Evolutionary conservation across 352 stramenopile genomes (phyloP).

Genomic region (Globisporangium cystogenes): DNA sequence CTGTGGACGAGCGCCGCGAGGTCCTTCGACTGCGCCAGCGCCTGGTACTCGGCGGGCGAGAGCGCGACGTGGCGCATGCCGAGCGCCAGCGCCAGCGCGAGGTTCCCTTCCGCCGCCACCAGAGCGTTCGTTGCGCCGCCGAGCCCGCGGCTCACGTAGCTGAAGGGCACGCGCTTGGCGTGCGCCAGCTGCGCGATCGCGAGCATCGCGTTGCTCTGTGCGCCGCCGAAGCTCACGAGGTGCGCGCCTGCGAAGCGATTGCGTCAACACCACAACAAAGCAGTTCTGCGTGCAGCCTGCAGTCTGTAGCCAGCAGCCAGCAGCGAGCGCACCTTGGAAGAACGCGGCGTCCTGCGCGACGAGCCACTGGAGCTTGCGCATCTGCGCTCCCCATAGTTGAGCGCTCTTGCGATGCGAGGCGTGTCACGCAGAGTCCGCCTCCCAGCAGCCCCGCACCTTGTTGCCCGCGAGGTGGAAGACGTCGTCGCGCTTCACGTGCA

Average conservation of each 20-base stretch:
- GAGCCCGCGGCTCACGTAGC: constrained; percentile 71
- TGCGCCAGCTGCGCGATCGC: constrained; percentile 77
- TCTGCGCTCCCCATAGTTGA: constrained; percentile 20
- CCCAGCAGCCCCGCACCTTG: constrained; percentile 37
- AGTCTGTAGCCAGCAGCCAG: background rate
- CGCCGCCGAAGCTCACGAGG: constrained; percentile 70
- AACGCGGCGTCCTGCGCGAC: constrained; percentile 57
- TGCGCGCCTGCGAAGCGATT: constrained; percentile 23
- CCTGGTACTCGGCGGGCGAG: constrained; percentile 28
- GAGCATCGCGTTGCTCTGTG: constrained; percentile 86
- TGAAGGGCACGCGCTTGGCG: constrained; percentile 66
- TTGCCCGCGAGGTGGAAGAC: constrained; percentile 78
- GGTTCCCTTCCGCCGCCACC: constrained; percentile 22
- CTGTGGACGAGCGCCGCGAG: constrained; percentile 14
- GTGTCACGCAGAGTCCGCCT: too few species aligned
- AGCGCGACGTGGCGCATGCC: constrained; percentile 72
- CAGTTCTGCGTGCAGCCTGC: too few species aligned
- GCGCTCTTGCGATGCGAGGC: too few species aligned
- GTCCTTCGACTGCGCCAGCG: constrained; percentile 38
- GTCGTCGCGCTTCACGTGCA: constrained; percentile 86
- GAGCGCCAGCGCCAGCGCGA: constrained; percentile 30
- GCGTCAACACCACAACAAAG: background rate
- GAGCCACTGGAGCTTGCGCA: constrained; percentile 83
- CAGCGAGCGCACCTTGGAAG: constrained; percentile 28
- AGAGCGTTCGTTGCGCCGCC: background rate